Evolutionary conservation across 768 basidiomycete genomes (phyloP), one percentile per base, ranked within the genome.

Genomic region (Amanita jacksonii): DNA sequence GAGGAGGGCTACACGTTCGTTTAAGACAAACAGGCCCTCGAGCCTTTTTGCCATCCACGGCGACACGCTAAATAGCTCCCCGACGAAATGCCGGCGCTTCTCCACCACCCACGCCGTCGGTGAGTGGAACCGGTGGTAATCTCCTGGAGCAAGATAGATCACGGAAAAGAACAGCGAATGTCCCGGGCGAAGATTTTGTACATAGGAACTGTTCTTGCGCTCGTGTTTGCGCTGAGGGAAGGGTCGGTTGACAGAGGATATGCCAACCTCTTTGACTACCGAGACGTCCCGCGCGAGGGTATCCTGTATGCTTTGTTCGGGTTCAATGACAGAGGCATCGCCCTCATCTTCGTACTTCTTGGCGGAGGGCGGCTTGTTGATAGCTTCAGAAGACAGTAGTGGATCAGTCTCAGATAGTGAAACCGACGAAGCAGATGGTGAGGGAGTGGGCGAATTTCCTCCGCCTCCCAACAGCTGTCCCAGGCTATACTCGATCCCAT

Each of bases 21-120:
- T 98, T n/a, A 99, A 72, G 7, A 99, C 92, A 52, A 99, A 99
- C 13, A 98, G 65, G 58, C 96, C 90, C 57, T 86, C 78, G 7
- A 96, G 69, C 8, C 92, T 80, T 58, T 86, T 86, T 8, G 87
- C 93, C 72, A 98, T 88, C 65, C 83, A 98, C 0, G 96, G 96
- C 3, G 90, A 91, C 18, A 99, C 96, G 8, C 86, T 90, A 66
- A 96, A 98, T 4, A 99, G 69, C 58, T 98, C 94, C 75, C 92
- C 94, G 23, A 91, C 80, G 55, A 99, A 98, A 61, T 99, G 96
- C 31, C 96, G 65, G 49, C 96, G 67, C 57, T 86, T 85, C 69
- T 99, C 93, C 13, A 97, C 94, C 4, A 99, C 92, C 96, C 96
- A 98, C 5, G 87, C 80, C 0, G 91, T 81, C 1, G 96, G 94